Conservation (phyloP, 345 rosid species). For the Anacardium occidentale region DNA sequence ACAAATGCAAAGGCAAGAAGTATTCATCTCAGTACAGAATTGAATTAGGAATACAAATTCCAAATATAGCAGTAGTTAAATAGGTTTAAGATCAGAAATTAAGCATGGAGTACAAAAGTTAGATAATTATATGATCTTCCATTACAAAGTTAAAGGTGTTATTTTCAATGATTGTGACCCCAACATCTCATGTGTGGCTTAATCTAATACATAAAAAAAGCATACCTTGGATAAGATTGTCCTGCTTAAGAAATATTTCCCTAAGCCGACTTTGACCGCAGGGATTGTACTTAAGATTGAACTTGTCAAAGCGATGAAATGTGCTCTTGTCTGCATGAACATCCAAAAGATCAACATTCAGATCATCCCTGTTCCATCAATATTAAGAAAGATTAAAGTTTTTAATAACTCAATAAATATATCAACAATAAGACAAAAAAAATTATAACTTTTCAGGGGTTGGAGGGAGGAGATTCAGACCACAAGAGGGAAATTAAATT, state of each 20-base stretch:
- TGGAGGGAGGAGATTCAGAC: background rate
- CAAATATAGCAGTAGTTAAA: background rate
- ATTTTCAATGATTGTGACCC: background rate
- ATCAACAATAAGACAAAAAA: background rate
- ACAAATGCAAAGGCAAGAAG: background rate
- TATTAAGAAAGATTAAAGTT: background rate
- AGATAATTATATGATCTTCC: background rate
- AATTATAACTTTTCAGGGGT: background rate
- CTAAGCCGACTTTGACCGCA: constrained; percentile 99
- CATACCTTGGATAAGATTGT: constrained; percentile 95
- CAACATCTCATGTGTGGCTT: background rate
- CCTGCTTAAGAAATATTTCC: constrained; percentile 99
- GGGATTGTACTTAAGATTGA: constrained; percentile 97
- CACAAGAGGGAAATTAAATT: constrained; percentile 17
- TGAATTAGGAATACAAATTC: background rate
- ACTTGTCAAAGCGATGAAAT: constrained; percentile 98
- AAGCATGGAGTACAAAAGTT: background rate
- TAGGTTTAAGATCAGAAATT: background rate
- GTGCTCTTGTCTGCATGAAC: constrained; percentile 99
- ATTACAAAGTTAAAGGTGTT: background rate
- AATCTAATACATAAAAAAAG: constrained; percentile 12
- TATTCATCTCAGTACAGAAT: background rate
- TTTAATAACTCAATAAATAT: background rate
- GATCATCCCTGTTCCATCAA: constrained; percentile 64
- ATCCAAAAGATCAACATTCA: constrained; percentile 96